Base-by-base conservation (phyloP, 176 grass and related monocot species). In the Zoysia japonica region DNA sequence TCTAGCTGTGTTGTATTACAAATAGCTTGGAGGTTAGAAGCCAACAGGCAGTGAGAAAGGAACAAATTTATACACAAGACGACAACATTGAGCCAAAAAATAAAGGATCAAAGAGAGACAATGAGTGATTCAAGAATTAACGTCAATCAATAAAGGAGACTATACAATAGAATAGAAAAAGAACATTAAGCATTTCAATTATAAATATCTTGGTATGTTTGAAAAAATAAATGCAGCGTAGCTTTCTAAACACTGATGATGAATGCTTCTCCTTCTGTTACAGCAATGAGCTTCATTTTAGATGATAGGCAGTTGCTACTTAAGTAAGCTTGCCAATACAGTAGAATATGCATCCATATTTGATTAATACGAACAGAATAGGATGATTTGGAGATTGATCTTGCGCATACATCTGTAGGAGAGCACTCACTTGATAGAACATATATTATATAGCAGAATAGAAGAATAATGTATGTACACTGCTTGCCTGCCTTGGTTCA, bases 401-500 rank as follows among this genome's bases (percentile, higher is more conserved):
- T 17, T 80, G 46, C 28, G 41, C 54, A 49, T 65, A 70, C 64
- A 84, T 64, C 47, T 88, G 35, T 80, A 75, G 16, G 55, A 36
- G 16, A 80, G 47, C 54, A 40, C 41, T 70, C 46, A 65, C 53
- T 80, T 70, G 63, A 79, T 63, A 83, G 19, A 69, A 61, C 20
- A 63, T 80, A 64, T 84, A 68, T 70, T 28, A 28, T 28, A 28
- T 68, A 54, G 19, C 3, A 61, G 46, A 70, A 80, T n/a, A 40
- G 63, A 75, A 68, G 71, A 88, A 80, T 47, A 84, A 84, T 80
- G 81, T 80, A 84, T 88, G 7, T 89, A 89, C 87, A 89, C 72
- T 53, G 82, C 71, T 7, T 66, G 9, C 56, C 72, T 81, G 54
- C 78, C 61, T 81, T 36, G 55, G 50, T 67, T 20, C 60, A 46